Evolutionary conservation across 345 rosid species (phyloP), one percentile per base, ranked within the genome.

Genomic region (Pugionium cornutum): DNA sequence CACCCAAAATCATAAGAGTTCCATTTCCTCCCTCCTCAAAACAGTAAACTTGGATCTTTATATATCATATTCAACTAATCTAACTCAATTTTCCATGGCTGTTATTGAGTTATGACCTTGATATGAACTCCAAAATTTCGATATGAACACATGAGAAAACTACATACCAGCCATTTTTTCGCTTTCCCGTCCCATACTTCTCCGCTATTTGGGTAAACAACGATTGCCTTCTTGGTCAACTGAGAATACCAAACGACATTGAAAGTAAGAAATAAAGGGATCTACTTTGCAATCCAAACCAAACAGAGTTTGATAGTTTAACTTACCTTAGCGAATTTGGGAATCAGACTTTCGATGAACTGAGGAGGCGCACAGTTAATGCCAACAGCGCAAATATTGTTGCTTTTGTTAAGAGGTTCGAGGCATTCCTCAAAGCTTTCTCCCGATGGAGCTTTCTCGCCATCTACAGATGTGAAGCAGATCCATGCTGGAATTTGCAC

Each of bases 361-460:
- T 89, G 97, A 65, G 92, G 95, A 53, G 98, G 92, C 0, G 92
- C 87, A 29, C 97, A 89, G 61, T 89, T 92, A 32, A 92, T 89
- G 30, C 98, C 98, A 4, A 86, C 82, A 1, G 89, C 97, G 32
- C 50, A 59, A 30, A 92, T 80, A 75, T 77, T 82, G 63, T 75
- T 72, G 48, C 87, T 86, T 77, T 75, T 82, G 64, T 83, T 87
- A 49, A 89, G 68, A n/a, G 80, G n/a, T 9, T 84, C 79, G 6
- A 89, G 82, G 41, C 89, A 84, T 11, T 89, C 95, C 58, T 75
- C 59, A 62, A 92, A 89, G 63, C 81, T 83, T 72, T 92, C 96
- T 44, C 96, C 98, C 0, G 95, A 89, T 41, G 96, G 82, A 40
- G 87, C 88, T 53, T 84, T 87, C 70, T 80, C 85, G 6, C 97